Evolutionary conservation across 768 basidiomycete species (phyloP).

Genomic region (Russula brevipes): DNA sequence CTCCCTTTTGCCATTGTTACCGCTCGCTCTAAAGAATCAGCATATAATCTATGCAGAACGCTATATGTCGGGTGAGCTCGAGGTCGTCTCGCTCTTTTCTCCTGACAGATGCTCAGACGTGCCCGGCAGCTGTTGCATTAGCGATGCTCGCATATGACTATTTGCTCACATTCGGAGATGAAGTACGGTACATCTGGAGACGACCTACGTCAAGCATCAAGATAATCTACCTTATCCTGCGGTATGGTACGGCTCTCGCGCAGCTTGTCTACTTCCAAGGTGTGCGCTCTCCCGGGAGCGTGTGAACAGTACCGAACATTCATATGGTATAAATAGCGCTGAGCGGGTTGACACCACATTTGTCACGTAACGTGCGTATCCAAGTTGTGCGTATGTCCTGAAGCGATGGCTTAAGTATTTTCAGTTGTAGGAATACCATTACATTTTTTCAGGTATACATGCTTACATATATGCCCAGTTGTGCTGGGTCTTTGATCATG

Average conservation of each 20-base stretch:
- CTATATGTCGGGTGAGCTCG: slow-evolving; percentile 12
- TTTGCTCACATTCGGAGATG: slow-evolving; percentile 38
- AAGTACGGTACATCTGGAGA: slow-evolving; percentile 40
- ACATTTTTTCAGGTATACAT: background rate
- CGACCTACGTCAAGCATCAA: slow-evolving; percentile 37
- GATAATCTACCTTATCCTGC: slow-evolving; percentile 37
- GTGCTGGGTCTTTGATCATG: slow-evolving; percentile 11
- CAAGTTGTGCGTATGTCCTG: background rate
- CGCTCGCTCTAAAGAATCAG: slow-evolving; percentile 2
- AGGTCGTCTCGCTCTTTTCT: background rate
- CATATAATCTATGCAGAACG: slow-evolving; percentile 4
- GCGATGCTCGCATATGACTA: slow-evolving; percentile 41
- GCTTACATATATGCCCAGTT: slow-evolving; percentile 6
- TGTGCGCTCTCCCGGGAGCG: slow-evolving; percentile 14
- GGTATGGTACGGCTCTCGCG: slow-evolving; percentile 36
- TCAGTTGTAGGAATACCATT: slow-evolving; percentile 3
- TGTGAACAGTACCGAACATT: background rate
- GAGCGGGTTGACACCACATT: slow-evolving; percentile 7
- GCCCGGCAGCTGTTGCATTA: slow-evolving; percentile 32
- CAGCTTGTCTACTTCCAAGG: slow-evolving; percentile 31
- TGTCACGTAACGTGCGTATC: slow-evolving; percentile 8
- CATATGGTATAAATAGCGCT: background rate
- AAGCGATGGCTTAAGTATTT: background rate
- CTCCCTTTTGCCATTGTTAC: background rate
- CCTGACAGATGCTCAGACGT: background rate